phyloP scores from a whole-genome alignment of 1,284 basidiomycete species.

The Ceratobasidium papillatum region DNA sequence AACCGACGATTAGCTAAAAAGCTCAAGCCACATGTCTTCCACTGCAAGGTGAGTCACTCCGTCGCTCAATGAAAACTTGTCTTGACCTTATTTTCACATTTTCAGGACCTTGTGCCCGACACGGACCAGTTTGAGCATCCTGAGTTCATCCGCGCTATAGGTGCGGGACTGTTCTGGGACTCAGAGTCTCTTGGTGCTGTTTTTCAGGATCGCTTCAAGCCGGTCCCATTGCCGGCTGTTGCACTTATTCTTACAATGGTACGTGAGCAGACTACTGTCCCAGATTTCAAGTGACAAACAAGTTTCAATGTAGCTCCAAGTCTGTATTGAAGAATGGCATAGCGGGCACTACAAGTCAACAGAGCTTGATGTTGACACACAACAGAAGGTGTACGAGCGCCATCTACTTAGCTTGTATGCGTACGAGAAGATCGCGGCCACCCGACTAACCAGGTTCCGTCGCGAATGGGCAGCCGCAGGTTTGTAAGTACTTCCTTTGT shows the following conservation, averaged over 20 bases:
- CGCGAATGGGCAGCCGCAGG: background rate
- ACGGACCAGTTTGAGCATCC: conserved; percentile 12
- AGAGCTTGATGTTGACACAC: conserved; percentile 4
- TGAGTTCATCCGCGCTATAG: conserved; percentile 5
- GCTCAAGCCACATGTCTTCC: background rate
- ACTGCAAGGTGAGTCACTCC: background rate
- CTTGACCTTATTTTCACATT: background rate
- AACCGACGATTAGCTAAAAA: conserved; percentile 5
- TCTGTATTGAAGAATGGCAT: conserved; percentile 3
- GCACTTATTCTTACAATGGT: conserved; percentile 19
- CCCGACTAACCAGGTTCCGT: background rate
- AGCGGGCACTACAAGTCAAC: background rate
- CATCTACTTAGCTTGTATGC: conserved; percentile 6
- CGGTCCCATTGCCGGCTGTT: background rate
- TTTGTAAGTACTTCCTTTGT: background rate
- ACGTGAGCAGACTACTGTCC: no score
- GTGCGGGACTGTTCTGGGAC: conserved; percentile 17
- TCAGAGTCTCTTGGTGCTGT: background rate
- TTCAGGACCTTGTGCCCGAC: background rate
- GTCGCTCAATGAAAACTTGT: background rate
- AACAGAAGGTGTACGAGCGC: background rate
- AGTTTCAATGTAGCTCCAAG: conserved; percentile 2
- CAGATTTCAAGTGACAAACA: no score
- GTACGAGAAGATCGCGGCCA: background rate
- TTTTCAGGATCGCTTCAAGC: background rate